Percentiles rank a stretch among this genome's conserved stretches.
Evolutionary conservation across 192 early-diverging fungal species (phyloP).

Genomic region (Entomortierella lignicola): DNA sequence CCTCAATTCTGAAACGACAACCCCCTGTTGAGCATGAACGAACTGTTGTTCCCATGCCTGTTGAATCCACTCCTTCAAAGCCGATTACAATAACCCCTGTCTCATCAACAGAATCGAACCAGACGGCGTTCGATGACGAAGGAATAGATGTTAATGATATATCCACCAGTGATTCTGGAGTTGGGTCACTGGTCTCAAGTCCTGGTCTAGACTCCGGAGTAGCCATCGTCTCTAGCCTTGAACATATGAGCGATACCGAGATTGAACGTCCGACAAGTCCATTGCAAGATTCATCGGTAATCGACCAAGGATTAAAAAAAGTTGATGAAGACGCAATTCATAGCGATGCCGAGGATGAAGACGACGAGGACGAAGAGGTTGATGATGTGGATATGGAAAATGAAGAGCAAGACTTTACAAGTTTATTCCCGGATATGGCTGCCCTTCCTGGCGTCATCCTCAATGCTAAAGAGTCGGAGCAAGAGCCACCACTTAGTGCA

Average conservation of each 20-base stretch:
- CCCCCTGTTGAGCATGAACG: background rate
- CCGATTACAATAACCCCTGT: background rate
- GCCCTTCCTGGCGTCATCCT: slow-evolving; percentile 33
- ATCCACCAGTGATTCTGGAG: background rate
- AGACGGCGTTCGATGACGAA: background rate
- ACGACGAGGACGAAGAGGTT: slow-evolving; percentile 22
- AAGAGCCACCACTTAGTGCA: slow-evolving; percentile 1
- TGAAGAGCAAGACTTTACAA: slow-evolving; percentile 60
- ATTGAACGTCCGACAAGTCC: background rate
- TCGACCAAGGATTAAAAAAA: background rate
- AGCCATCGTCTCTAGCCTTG: background rate
- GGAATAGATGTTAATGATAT: background rate
- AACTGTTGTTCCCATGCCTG: background rate
- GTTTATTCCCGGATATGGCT: slow-evolving; percentile 46
- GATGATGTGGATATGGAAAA: slow-evolving; percentile 54
- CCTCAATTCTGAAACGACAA: slow-evolving; percentile 22
- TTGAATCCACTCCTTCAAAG: background rate
- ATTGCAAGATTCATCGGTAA: background rate
- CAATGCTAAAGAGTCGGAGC: slow-evolving; percentile 7
- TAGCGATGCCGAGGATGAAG: background rate
- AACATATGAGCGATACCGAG: background rate
- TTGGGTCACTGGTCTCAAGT: background rate
- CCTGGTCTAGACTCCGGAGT: background rate
- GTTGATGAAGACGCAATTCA: background rate
- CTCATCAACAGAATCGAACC: background rate